Base-by-base conservation (phyloP, 139 green algal species). In the Chlamydomonas schloesseri region DNA sequence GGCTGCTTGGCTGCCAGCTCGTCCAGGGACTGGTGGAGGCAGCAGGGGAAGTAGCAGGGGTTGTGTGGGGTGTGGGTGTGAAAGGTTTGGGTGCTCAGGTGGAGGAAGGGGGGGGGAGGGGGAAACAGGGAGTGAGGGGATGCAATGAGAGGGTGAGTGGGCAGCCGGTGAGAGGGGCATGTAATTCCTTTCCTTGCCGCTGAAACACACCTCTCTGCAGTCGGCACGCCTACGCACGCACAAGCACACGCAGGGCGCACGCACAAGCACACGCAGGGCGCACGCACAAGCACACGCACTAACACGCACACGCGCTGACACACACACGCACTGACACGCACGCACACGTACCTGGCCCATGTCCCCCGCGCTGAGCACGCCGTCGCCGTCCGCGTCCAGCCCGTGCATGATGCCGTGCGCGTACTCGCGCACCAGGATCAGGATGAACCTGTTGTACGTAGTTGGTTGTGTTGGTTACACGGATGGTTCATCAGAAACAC, bases 321-420 rank as follows among this genome's bases (percentile, higher is more conserved):
- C 57, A 28, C 17, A 9, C 57, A 15, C 57, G 17, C 57, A 4
- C 57, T 28, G 57, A n/a, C n/a, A n/a, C n/a, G n/a, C n/a, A n/a
- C n/a, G n/a, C n/a, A 14, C 33, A 34, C 81, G 46, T 36, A 87
- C 81, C 47, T 33, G 62, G 33, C 31, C 47, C 46, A 87, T 70
- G 69, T 87, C 81, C 26, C 13, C 5, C 8, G 69, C 34, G 0
- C 69, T 53, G 6, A 87, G 31, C 69, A 80, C 47, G 5, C 81
- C 81, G 69, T 87, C 69, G 24, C 37, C 17, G 29, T 73, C 81
- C 26, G 26, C 13, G 57, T 87, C 81, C 81, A 71, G 23, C 14
- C 15, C 37, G 3, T 55, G 33, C 81, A 87, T 71, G 8, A 47
- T 21, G 33, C 60, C 47, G 3, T 36, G 55, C 3, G 13, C 15